Evolutionary conservation across 2,329 filamentous ascomycete species (phyloP), one percentile per base, ranked within the genome.

Genomic region (Ascochyta lentis): DNA sequence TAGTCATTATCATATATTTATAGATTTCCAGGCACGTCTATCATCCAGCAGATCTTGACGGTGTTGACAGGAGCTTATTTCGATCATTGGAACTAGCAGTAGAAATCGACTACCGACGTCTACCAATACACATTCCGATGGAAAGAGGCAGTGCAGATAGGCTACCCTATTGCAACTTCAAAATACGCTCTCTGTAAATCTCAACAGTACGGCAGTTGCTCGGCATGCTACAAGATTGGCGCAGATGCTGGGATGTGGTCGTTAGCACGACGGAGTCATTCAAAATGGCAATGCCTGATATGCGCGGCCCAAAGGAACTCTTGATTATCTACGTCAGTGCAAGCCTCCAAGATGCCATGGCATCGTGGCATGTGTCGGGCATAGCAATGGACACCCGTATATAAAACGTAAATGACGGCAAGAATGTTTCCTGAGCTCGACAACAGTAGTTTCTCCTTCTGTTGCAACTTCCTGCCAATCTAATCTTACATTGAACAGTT

Each of bases 341-440:
- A 44, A 46, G 34, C 29, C 38, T 54, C 56, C 45, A 59, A 54
- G 56, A 53, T 24, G 3, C 44, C 60, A 29, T 54, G 54, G 55
- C 46, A 47, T 44, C 58, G 13, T 60, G 58, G 63, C 63, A 56
- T 35, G 15, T 51, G 38, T 53, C 46, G 60, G 58, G 54, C 29
- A 31, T 23, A 22, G 13, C 23, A 24, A 34, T 46, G 35, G 35
- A 24, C 10, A 12, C 45, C 6, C 3, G 10, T 29, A 35, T 55
- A 55, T 55, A 55, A 55, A 46, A 50, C 26, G 13, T 23, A 13
- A 35, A 29, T 26, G 29, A 37, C 24, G 13, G 34, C 12, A 27
- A 9, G 34, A 15, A 6, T 10, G 13, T 22, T 34, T 29, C 34
- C 34, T 54, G 26, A 22, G 31, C n/a, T 22, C 12, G 24, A 39